These are phyloP conservation scores for Starmerella davenportii DNA, from an alignment of 805 yeast genomes.

Conservation along the genomic window DNA sequence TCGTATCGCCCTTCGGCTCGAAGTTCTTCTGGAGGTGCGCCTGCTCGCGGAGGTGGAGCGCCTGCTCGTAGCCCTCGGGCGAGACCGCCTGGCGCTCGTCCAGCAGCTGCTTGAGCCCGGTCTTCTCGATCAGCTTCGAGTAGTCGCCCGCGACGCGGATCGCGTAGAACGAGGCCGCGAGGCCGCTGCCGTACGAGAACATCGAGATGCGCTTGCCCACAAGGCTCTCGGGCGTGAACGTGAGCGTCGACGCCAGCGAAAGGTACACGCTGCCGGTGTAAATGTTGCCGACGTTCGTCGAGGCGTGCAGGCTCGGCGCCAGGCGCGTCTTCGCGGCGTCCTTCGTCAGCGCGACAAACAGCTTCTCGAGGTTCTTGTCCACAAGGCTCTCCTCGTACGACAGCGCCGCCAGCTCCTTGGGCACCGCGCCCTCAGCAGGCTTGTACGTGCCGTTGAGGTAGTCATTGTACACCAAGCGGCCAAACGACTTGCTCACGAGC, in stretches of 20 bases:
- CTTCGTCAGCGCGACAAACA: constrained; percentile 63
- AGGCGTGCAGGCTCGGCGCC: constrained; percentile 61
- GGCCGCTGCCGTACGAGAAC: constrained; percentile 96
- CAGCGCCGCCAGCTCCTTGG: constrained; percentile 37
- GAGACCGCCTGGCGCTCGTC: constrained; percentile 44
- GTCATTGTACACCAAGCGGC: constrained; percentile 80
- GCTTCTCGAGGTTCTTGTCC: constrained; percentile 70
- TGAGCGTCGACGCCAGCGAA: constrained; percentile 63
- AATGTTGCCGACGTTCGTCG: constrained; percentile 96
- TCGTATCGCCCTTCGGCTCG: constrained; percentile 65
- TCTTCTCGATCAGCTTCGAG: constrained; percentile 27
- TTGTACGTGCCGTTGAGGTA: constrained; percentile 50
- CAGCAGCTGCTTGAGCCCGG: constrained; percentile 53
- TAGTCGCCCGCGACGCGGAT: constrained; percentile 69
- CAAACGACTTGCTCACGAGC: constrained; percentile 80
- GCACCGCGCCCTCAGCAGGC: constrained; percentile 33
- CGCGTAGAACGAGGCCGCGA: constrained; percentile 79
- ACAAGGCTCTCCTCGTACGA: constrained; percentile 62
- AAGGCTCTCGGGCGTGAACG: constrained; percentile 52
- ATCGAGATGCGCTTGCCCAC: constrained; percentile 58
- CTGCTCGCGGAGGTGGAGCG: constrained; percentile 70
- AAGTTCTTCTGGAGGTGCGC: constrained; percentile 68
- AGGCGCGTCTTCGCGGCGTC: constrained; percentile 49
- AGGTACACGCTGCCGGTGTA: constrained; percentile 90
- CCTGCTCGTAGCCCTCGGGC: constrained; percentile 68